A percentile compares a stretch with the other conserved stretches of the same genome.
Evolutionary conservation across 2,329 filamentous ascomycete genomes (phyloP).

Genomic region (Arthrobotrys musiformis): DNA sequence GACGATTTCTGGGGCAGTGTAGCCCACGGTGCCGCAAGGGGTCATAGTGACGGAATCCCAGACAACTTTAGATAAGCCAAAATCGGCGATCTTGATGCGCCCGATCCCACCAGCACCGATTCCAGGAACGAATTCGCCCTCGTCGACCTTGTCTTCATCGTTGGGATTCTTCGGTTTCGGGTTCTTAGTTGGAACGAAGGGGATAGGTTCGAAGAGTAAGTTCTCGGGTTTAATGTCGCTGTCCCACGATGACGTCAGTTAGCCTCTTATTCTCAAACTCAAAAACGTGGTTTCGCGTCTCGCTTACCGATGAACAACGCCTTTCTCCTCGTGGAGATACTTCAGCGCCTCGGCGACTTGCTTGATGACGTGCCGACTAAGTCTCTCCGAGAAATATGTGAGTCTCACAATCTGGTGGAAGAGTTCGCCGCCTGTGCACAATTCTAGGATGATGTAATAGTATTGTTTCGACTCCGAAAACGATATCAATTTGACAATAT

Average conservation of each 20-base stretch:
- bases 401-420: constrained; percentile 98
- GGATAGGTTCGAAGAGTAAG: constrained; percentile 87
- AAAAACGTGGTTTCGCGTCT: constrained; percentile 14
- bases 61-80: constrained; percentile 95
- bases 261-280: too few relatives aligned
- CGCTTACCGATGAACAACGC: constrained; percentile 93
- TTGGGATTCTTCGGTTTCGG: constrained; percentile 85
- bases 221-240: constrained; percentile 99
- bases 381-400: constrained; percentile 97
- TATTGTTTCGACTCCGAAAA: constrained; percentile 94
- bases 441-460: constrained; percentile 96
- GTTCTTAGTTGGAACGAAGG: constrained; percentile 80
- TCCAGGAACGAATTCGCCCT: constrained; percentile 88
- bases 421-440: constrained; percentile 92
- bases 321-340: constrained; percentile 92
- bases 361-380: constrained; percentile 91
- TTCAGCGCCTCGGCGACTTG: constrained; percentile 95
- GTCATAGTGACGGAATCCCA: constrained; percentile 99
- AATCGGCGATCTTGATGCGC: constrained; percentile 96
- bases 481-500: constrained; percentile 91
- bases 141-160: constrained; percentile 96
- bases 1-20: constrained; percentile 97
- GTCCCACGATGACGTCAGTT: constrained; percentile 60
- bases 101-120: constrained; percentile 90
- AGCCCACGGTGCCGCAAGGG: constrained; percentile 97